These are phyloP conservation scores for Rosa rugosa DNA, from an alignment of 306 rosid genomes.

Conservation along the genomic window DNA sequence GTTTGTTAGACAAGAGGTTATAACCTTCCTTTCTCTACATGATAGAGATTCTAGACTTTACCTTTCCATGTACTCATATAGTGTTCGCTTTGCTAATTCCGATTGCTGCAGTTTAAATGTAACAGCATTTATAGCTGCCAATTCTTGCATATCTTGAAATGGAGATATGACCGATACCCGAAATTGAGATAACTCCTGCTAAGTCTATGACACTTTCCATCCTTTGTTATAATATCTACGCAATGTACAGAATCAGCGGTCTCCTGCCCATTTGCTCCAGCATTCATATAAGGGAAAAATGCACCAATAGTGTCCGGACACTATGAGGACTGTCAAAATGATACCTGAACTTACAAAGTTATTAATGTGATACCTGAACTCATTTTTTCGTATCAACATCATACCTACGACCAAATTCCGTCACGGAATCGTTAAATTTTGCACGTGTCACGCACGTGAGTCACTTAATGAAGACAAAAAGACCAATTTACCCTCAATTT, in stretches of 20 bases:
- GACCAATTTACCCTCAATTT: too few relatives aligned
- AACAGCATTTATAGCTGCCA: constrained; percentile 36
- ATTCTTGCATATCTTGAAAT: constrained; percentile 31
- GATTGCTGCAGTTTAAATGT: constrained; percentile 27
- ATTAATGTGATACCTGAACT: too few relatives aligned
- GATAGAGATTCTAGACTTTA: background rate
- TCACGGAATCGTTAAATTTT: too few relatives aligned
- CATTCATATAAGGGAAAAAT: constrained; percentile 39
- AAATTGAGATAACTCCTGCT: constrained; percentile 20
- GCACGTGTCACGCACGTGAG: too few relatives aligned
- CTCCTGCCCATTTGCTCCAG: constrained; percentile 42
- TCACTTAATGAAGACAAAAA: too few relatives aligned
- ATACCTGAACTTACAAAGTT: too few relatives aligned
- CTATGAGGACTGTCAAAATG: too few relatives aligned
- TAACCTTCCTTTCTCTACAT: background rate
- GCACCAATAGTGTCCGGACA: too few relatives aligned
- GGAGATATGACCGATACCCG: constrained; percentile 32
- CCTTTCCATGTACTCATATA: constrained; percentile 24
- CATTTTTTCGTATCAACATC: too few relatives aligned
- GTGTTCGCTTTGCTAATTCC: constrained; percentile 15
- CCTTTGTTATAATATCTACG: constrained; percentile 23
- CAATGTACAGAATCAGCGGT: constrained; percentile 25
- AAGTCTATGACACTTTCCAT: constrained; percentile 23
- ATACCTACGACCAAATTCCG: too few relatives aligned
- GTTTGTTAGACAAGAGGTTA: too few relatives aligned